These are phyloP conservation scores for Solanum arcanum DNA, from an alignment of 257 asterid species.

Conservation along the genomic window DNA sequence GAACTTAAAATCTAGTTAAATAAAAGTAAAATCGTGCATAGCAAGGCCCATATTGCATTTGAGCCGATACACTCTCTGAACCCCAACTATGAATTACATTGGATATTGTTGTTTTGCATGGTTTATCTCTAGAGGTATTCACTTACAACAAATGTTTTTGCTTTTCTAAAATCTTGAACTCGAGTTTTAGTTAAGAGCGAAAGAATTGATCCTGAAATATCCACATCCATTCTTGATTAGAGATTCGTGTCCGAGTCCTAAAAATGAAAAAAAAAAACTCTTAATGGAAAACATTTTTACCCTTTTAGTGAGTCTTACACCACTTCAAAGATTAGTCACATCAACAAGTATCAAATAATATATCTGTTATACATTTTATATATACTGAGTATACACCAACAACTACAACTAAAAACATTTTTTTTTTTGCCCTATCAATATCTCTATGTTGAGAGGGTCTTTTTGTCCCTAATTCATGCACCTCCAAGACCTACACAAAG, in stretches of 20 bases:
- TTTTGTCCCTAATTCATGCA: neutral
- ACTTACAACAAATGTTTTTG: neutral
- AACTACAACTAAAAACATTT: neutral
- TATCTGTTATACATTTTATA: neutral
- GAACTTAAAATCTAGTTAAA: neutral
- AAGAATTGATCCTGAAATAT: neutral
- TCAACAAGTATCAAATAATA: neutral
- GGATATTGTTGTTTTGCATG: neutral
- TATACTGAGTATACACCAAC: neutral
- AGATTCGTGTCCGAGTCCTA: neutral
- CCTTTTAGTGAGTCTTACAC: neutral
- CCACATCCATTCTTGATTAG: neutral
- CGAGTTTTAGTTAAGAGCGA: neutral
- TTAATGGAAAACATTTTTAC: neutral
- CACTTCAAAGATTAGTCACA: neutral
- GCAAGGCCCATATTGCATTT: too few relatives aligned
- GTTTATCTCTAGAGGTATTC: neutral
- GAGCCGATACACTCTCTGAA: too few relatives aligned
- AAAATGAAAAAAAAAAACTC: neutral
- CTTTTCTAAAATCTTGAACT: neutral
- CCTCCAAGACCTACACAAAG: slow-evolving; percentile 5
- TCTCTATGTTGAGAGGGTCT: neutral
- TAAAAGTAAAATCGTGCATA: too few relatives aligned
- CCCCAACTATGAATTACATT: too few relatives aligned
- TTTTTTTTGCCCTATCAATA: neutral